Base-by-base conservation (phyloP, 2,329 filamentous ascomycete species). In the Nemania abortiva region DNA sequence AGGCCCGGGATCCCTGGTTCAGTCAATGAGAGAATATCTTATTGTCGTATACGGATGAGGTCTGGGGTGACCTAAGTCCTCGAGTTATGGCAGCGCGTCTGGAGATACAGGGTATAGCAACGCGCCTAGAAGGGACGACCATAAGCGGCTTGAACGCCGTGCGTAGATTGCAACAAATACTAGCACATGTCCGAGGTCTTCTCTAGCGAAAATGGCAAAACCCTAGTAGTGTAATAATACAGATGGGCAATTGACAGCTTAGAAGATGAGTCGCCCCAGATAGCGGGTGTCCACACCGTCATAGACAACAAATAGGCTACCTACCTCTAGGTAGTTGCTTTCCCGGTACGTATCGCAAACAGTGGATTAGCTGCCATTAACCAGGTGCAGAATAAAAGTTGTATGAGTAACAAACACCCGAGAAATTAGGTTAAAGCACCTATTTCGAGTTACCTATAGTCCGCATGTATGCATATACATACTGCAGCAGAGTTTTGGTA, bases 51-150 rank as follows among this genome's bases (percentile, higher is more conserved):
- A 85, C 84, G 0, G 89, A 92, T 75, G 87, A 91, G 64, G 90
- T 92, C 27, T 92, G 90, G 91, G 91, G 90, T 22, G 88, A 88
- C 65, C 77, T 92, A 22, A 79, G 84, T 34, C 83, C 86, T 3
- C 80, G 91, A 39, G 85, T 89, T 10, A 80, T 83, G 58, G 84
- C 87, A 69, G 90, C 90, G 3, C 82, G 81, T 65, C 79, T 79
- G 54, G 90, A 92, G 76, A 78, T 92, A 22, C 80, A 85, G 56
- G 77, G 81, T 29, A 77, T 84, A 27, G 76, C 80, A 61, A 73
- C 77, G 39, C 70, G 70, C 18, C 73, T 73, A 42, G 70, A 72
- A 45, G 74, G 65, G 9, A 31, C 63, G 13, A 47, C 56, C 71
- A 75, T 15, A 72, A 77, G 11, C 72, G 74, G 65, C 22, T 73